phyloP scores from a whole-genome alignment of 345 rosid species.

The Melaleuca alternifolia region DNA sequence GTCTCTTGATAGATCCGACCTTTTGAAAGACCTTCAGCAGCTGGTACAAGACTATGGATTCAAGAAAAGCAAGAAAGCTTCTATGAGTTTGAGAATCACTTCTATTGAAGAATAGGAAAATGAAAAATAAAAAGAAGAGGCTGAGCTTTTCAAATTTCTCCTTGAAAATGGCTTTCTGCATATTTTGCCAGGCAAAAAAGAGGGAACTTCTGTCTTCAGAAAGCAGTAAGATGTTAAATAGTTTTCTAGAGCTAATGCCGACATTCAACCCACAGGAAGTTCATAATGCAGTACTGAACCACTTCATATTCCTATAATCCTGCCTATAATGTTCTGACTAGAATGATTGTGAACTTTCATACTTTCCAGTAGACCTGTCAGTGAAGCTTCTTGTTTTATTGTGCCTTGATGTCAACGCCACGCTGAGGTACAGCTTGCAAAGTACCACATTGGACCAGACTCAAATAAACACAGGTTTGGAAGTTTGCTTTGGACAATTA shows the following conservation, averaged over 20 bases:
- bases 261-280: not conserved
- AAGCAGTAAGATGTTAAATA: not conserved
- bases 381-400: not conserved
- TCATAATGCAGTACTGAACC: not conserved
- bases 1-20: constrained; percentile 93
- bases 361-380: not conserved
- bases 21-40: constrained; percentile 23
- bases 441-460: not conserved
- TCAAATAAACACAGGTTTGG: not conserved
- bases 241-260: not conserved
- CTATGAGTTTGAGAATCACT: not conserved
- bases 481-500: not conserved
- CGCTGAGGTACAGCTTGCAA: not conserved
- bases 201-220: not conserved
- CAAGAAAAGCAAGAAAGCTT: constrained; percentile 1
- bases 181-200: not conserved
- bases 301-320: not conserved
- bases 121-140: not conserved
- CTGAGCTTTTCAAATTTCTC: not conserved
- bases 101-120: not conserved
- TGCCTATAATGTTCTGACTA: not conserved
- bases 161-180: not conserved
- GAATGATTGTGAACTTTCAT: not conserved
- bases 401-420: not conserved
- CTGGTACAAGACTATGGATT: constrained; percentile 20